Evolutionary conservation across 2,329 filamentous ascomycete species (phyloP), one percentile per base, ranked within the genome.

Genomic region (Trichoderma koningii): DNA sequence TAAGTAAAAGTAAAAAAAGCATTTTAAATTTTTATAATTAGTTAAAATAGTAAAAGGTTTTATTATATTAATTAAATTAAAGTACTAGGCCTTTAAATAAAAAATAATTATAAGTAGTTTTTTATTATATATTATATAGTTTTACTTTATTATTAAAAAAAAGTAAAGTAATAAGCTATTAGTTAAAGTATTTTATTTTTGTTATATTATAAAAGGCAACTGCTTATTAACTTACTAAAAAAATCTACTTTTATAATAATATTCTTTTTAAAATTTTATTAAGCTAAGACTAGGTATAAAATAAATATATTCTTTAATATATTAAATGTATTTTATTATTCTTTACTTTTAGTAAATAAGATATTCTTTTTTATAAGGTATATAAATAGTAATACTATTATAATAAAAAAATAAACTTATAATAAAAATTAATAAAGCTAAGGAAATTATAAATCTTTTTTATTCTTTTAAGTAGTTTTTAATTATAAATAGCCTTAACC

Each of bases 61-160:
- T 42, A 30, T 28, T 17, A 45, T 45, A 0, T 28, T 28, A 28
- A 28, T 28, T 28, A 28, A 2, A 3, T 26, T 10, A 5, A n/a
- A 56, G 44, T 6, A n/a, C 6, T 56, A 56, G 5, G 14, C 7
- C 5, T 56, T 56, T 26, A 56, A n/a, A 3, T n/a, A 56, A 19
- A n/a, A 44, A 3, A 56, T 56, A 34, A n/a, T n/a, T n/a, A n/a
- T n/a, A n/a, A n/a, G n/a, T n/a, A n/a, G n/a, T n/a, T n/a, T n/a
- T n/a, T n/a, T 48, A 60, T 60, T 60, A 60, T 60, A 60, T 7
- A 60, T 50, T 6, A 23, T 60, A 50, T 60, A 48, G 5, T 60
- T 56, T 19, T 28, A 21, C 45, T 56, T 45, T 19, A 5, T 28
- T 19, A 3, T 5, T 50, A 50, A 21, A 6, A 9, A 12, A 12